Conservation (phyloP, 371 early-diverging fungal genomes). For the Mortierella sp. region DNA sequence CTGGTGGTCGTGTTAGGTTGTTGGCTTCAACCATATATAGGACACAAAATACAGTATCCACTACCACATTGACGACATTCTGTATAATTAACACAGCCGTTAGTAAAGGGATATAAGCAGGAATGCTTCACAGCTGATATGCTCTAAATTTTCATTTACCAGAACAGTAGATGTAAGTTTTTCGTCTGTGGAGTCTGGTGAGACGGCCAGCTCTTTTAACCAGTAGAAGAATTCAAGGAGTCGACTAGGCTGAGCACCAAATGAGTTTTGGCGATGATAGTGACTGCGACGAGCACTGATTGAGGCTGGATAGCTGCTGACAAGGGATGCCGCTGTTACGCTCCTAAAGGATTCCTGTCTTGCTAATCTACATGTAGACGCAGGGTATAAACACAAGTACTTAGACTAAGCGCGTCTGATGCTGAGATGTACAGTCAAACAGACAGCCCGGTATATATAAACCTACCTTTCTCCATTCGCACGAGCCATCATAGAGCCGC, state of each 20-base stretch:
- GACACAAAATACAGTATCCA: constrained; percentile 72
- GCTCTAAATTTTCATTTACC: constrained; percentile 7
- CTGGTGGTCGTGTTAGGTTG: constrained; percentile 57
- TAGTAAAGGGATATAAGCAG: neutral
- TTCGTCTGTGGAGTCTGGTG: constrained; percentile 47
- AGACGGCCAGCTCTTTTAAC: constrained; percentile 29
- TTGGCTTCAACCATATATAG: constrained; percentile 76
- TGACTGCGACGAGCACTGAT: constrained; percentile 51
- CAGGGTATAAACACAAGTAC: too few species aligned
- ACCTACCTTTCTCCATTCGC: constrained; percentile 15
- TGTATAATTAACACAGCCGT: constrained; percentile 16
- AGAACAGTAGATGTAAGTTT: constrained; percentile 43
- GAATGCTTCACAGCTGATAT: neutral
- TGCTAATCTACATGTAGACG: constrained; percentile 13
- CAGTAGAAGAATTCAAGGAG: constrained; percentile 15
- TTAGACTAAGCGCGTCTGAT: neutral
- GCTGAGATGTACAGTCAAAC: too few species aligned
- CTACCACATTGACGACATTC: constrained; percentile 69
- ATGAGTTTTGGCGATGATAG: constrained; percentile 45
- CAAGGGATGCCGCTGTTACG: constrained; percentile 22
- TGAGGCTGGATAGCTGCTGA: constrained; percentile 22
- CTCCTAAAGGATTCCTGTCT: constrained; percentile 35
- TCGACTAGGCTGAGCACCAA: constrained; percentile 28
- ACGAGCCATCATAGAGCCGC: neutral
- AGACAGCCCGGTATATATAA: too few species aligned